Percentiles rank a stretch among this genome's conserved stretches.
phyloP scores from a whole-genome alignment of 768 basidiomycete species.

The Xanthoconium purpureum region DNA sequence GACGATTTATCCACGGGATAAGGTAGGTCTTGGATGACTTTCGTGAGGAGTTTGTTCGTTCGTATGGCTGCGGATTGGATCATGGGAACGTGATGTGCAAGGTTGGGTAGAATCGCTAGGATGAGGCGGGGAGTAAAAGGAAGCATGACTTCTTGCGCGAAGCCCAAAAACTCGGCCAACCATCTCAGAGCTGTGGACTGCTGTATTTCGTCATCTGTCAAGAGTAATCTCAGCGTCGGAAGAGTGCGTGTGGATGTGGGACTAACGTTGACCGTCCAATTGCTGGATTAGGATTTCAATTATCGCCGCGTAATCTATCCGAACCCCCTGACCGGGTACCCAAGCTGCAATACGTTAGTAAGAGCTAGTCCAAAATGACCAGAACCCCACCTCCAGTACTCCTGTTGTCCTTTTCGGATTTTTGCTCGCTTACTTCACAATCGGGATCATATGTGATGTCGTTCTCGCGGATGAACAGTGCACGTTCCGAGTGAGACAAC shows the following conservation, averaged over 20 bases:
- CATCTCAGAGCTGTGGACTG: conserved; percentile 92
- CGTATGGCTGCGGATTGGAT: conserved; percentile 85
- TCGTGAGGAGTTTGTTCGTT: conserved; percentile 81
- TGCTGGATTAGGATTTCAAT: conserved; percentile 91
- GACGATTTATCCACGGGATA: conserved; percentile 53
- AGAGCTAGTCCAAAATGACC: neutral
- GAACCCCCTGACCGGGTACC: conserved; percentile 92
- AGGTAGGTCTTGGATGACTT: conserved; percentile 84
- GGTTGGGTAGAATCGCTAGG: conserved; percentile 88
- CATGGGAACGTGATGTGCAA: conserved; percentile 86
- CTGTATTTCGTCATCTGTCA: conserved; percentile 82
- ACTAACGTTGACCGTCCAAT: conserved; percentile 77
- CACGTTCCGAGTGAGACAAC: conserved; percentile 53
- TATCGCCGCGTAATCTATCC: conserved; percentile 86
- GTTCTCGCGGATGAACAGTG: conserved; percentile 53
- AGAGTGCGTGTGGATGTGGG: neutral
- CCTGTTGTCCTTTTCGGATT: conserved; percentile 48
- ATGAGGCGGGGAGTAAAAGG: conserved; percentile 93
- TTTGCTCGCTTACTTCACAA: conserved; percentile 42
- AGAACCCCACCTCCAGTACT: conserved; percentile 58
- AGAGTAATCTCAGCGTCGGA: neutral
- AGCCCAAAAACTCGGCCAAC: conserved; percentile 86
- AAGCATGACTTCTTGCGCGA: conserved; percentile 89
- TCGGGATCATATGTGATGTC: conserved; percentile 37
- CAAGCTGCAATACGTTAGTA: conserved; percentile 50